Evolutionary conservation across 305 asterid genomes (phyloP), one percentile per base, ranked within the genome.

Genomic region (Nicotiana rustica): DNA sequence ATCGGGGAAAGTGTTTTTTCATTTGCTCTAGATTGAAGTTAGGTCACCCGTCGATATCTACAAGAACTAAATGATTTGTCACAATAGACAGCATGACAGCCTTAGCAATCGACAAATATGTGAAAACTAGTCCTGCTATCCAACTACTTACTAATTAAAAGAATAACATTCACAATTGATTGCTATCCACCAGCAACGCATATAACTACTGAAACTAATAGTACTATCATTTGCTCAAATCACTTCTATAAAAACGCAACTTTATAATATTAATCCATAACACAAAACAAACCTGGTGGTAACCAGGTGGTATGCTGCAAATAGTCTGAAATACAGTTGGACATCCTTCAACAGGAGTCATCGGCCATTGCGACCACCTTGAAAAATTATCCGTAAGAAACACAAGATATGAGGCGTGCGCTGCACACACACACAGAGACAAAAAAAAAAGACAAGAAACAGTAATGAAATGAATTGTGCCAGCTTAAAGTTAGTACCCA

Each of bases 321-420:
- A 95, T 89, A 1, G 96, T 90, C 88, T 96, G 98, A 91, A 96
- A 96, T n/a, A 92, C 96, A 52, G 96, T 92, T 55, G 98, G 97
- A 88, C 97, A 95, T 67, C 98, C 99, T 91, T 96, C 99, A 2
- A 96, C 93, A 0, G 98, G 98, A 19, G 97, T 87, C 99, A 96
- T 96, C 33, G 97, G 94, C 93, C 93, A 91, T 69, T 92, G 97
- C 56, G 89, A 86, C 98, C 98, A 96, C 95, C 99, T 96, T 83
- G 85, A 55, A 13, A 82, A 67, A 59, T 61, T 71, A 56, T 70
- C 62, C 33, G 56, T 82, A 76, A 76, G 66, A 76, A 76, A 31
- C 29, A 76, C 29, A 76, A 55, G 49, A 55, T 15, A 31, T 41
- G 2, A 76, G 60, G 17, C 31, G 29, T 1, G 29, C 29, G 29